These are phyloP conservation scores for Alternaria gansuensis DNA, from an alignment of 2,329 filamentous ascomycete genomes.

Conservation along the genomic window DNA sequence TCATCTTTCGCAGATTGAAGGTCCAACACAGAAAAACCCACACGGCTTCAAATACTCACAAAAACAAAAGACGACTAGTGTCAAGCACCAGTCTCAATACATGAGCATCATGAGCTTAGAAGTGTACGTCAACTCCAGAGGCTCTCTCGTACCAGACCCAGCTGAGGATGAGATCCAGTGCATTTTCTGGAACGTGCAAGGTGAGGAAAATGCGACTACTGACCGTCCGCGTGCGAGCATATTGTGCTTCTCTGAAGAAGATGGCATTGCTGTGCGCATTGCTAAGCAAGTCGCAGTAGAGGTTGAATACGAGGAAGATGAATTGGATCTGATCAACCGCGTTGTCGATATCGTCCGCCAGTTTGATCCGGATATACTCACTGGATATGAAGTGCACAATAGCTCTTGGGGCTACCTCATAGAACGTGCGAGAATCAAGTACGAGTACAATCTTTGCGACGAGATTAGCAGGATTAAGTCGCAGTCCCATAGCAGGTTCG, in stretches of 20 bases:
- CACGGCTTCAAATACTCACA: slow-evolving; percentile 88
- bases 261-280: slow-evolving; percentile 67
- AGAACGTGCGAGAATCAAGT: slow-evolving; percentile 84
- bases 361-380: slow-evolving; percentile 90
- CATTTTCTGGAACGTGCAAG: slow-evolving; percentile 89
- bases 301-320: slow-evolving; percentile 77
- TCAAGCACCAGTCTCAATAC: slow-evolving; percentile 85
- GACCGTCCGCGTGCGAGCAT: slow-evolving; percentile 72
- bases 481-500: slow-evolving; percentile 82
- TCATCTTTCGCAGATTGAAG: slow-evolving; percentile 82
- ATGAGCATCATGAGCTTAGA: slow-evolving; percentile 98
- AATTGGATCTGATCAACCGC: slow-evolving; percentile 84
- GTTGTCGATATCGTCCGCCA: slow-evolving; percentile 85
- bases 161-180: slow-evolving; percentile 88
- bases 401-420: slow-evolving; percentile 96
- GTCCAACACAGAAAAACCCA: slow-evolving; percentile 81
- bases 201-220: slow-evolving; percentile 70
- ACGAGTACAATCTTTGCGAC: slow-evolving; percentile 88
- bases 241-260: slow-evolving; percentile 72
- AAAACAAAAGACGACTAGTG: slow-evolving; percentile 74
- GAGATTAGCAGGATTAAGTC: slow-evolving; percentile 90
- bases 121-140: slow-evolving; percentile 87
- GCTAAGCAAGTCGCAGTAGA: slow-evolving; percentile 68
- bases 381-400: slow-evolving; percentile 93
- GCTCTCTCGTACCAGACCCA: slow-evolving; percentile 82